Conservation (phyloP, 805 yeast species). For the Candida glaebosa region DNA sequence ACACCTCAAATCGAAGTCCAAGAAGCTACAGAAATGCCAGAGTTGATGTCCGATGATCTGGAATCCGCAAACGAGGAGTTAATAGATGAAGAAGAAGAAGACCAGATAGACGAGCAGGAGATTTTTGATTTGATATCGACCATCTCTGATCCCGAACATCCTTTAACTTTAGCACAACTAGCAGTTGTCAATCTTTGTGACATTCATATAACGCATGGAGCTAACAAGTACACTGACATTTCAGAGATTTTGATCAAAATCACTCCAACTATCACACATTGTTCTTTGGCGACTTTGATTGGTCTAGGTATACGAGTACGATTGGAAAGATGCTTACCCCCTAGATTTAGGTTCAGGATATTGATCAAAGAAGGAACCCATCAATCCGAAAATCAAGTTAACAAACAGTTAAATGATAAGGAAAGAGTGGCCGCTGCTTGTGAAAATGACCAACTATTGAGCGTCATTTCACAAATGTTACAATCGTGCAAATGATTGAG, state of each 20-base stretch:
- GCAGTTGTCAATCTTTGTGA: constrained; percentile 88
- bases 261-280: constrained; percentile 97
- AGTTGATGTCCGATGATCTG: constrained; percentile 22
- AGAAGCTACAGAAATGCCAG: constrained; percentile 18
- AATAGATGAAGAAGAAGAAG: constrained; percentile 40
- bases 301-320: constrained; percentile 94
- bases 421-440: constrained; percentile 99
- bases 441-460: constrained; percentile 86
- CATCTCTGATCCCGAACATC: constrained; percentile 97
- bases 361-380: constrained; percentile 88
- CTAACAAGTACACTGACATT: constrained; percentile 38
- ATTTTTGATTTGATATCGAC: constrained; percentile 80
- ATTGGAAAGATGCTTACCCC: constrained; percentile 82
- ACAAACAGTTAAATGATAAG: constrained; percentile 94
- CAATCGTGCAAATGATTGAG: constrained; percentile 56
- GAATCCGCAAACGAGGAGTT: constrained; percentile 17
- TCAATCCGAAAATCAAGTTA: constrained; percentile 93
- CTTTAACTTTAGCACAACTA: constrained; percentile 87
- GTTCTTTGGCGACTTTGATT: constrained; percentile 91
- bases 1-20: not conserved
- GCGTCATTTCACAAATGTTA: constrained; percentile 91
- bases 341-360: constrained; percentile 75
- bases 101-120: constrained; percentile 83
- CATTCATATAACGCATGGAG: constrained; percentile 64
- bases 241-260: constrained; percentile 78